Conservation (phyloP, 805 yeast species). For the Lipomyces kockii region DNA sequence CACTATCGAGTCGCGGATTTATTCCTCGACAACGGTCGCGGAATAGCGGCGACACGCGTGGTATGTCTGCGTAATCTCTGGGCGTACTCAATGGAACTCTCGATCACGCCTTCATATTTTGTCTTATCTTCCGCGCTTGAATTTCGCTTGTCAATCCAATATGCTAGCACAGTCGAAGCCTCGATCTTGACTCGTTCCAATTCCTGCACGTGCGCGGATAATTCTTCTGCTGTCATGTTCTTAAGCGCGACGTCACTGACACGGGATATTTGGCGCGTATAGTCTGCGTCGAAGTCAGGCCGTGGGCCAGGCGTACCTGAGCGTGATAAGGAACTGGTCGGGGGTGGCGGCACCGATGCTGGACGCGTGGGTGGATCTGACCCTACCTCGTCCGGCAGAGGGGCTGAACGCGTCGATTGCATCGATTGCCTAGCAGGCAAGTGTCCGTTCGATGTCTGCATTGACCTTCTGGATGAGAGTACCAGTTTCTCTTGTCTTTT, state of each 20-base stretch:
- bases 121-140: constrained; percentile 66
- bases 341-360: neutral
- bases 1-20: constrained; percentile 12
- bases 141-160: constrained; percentile 58
- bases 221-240: constrained; percentile 47
- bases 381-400: neutral
- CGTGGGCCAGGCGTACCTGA: constrained; percentile 12
- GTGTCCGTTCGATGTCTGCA: constrained; percentile 1
- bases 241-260: constrained; percentile 47
- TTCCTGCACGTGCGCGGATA: constrained; percentile 47
- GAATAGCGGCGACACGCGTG: constrained; percentile 35
- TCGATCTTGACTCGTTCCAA: constrained; percentile 46
- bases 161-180: constrained; percentile 49
- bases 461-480: constrained; percentile 25
- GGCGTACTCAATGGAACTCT: constrained; percentile 86
- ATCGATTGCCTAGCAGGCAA: neutral
- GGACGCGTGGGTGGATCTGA: neutral
- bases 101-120: constrained; percentile 84
- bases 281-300: constrained; percentile 32
- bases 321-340: constrained; percentile 1
- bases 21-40: constrained; percentile 24
- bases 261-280: constrained; percentile 42
- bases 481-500: constrained; percentile 39
- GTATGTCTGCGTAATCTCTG: constrained; percentile 67
- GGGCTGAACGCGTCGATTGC: neutral